Base-by-base conservation (phyloP, 2,329 filamentous ascomycete species). In the Fusarium robinianum region DNA sequence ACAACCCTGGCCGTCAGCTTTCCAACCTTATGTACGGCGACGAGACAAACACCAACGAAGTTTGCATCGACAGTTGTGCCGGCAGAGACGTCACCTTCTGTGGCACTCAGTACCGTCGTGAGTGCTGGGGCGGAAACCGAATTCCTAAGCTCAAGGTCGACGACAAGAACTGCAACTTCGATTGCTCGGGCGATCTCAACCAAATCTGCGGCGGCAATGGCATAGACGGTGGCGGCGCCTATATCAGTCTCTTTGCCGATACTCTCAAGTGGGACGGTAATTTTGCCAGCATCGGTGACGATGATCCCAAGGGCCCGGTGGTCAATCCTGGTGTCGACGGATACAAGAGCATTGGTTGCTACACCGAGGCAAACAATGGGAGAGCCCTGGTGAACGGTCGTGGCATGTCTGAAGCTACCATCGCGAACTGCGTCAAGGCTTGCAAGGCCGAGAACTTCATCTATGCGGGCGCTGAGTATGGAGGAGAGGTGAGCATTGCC, bases 131-230 rank as follows among this genome's bases (percentile, higher is more conserved):
- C 12, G 79, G 79, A 2, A 72, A 72, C 17, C 69, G 55, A 0
- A 68, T 77, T 16, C 78, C 78, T 0, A 64, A 57, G 0, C 58
- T 68, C 9, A 64, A 72, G 50, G 74, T 76, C 1, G 64, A 64
- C 12, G 72, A 76, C 4, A 55, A 36, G 5, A 68, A 78, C 49
- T 82, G 79, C 64, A 76, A 77, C 62, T 80, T 69, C 43, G 60
- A 70, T 24, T 83, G 79, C 48, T 54, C 65, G 0, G 79, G 78
- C 2, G 70, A 75, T 29, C 44, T 73, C 18, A 72, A 73, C 45
- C 67, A 80, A 54, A 68, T 74, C 11, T 83, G 79, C 30, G 79
- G 79, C 34, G 79, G 79, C 3, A 73, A 79, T 34, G 76, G 69
- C 1, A 49, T 61, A 4, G 57, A 59, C 3, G 53, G 62, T 3